Evolutionary conservation across 306 rosid species (phyloP), one percentile per base, ranked within the genome.

Genomic region (Cucurbita ficifolia): DNA sequence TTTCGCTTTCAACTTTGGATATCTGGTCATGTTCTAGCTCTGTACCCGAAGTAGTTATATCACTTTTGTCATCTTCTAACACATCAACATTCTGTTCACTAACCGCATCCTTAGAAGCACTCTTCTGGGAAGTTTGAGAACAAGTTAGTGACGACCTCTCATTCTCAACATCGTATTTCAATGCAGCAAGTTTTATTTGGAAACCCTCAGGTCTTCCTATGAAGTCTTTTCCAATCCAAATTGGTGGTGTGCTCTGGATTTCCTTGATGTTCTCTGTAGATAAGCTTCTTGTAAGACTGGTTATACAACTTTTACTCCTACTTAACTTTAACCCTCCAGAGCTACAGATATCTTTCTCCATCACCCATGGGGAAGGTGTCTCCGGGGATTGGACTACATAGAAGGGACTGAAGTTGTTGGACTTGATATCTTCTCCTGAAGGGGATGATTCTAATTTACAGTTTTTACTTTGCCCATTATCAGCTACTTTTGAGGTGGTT

Each of bases 291-390:
- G 83, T 75, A 70, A 91, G 78, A 79, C 84, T 84, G 21, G 91
- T 93, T 82, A 77, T 88, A 81, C 97, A 89, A 62, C 96, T 95
- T 81, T 88, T 85, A 81, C 93, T 95, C 81, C 87, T 85, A 62
- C 81, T 79, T 51, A 87, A 71, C 76, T 55, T 83, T 77, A 80
- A 67, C 45, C 72, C 38, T 63, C 84, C 81, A 76, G 84, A 79
- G 72, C 78, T 75, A 49, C 78, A 71, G 21, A 54, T 53, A 61
- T 73, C 79, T 21, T 69, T 75, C 72, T 80, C 86, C 38, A 76
- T 50, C 48, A 49, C 64, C 84, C 85, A 78, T 6, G 87, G 85
- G 80, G 84, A 81, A 22, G 65, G 72, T 78, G 77, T 81, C 48
- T 86, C 83, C 6, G 85, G 86, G 24, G 89, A 77, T 59, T 84